Evolutionary conservation across 2,329 filamentous ascomycete genomes (phyloP).

Genomic region (Bipolaris zeicola): DNA sequence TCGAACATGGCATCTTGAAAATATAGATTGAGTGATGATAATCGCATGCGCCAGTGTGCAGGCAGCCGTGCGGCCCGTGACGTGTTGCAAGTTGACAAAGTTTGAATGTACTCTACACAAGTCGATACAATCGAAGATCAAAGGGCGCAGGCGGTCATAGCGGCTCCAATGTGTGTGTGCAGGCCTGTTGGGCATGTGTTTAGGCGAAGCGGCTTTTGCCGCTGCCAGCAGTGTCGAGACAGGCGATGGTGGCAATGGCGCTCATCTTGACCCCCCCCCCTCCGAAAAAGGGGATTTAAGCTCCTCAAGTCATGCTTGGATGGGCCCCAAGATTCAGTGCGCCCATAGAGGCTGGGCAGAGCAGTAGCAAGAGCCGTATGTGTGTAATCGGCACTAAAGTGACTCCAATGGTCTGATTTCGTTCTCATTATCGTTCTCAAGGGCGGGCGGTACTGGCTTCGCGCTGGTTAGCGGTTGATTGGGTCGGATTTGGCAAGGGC

Average conservation of each 20-base stretch:
- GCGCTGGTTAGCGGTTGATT: constrained; percentile 1
- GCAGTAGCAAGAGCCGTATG: not conserved
- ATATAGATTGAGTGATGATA: constrained; percentile 19
- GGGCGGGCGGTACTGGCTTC: constrained; percentile 2
- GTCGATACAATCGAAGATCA: not conserved
- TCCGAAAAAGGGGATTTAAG: not conserved
- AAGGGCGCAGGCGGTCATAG: not conserved
- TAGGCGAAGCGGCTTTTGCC: constrained; percentile 35
- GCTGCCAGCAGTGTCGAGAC: constrained; percentile 18
- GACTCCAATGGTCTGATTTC: not conserved
- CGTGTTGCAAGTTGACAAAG: constrained; percentile 8
- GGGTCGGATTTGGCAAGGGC: not conserved
- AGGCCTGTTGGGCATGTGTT: constrained; percentile 10
- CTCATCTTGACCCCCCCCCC: not conserved
- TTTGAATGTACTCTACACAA: constrained; percentile 8
- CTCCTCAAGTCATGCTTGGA: not conserved
- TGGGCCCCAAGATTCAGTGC: not conserved
- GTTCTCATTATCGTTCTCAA: not conserved
- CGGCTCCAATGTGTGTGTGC: not conserved
- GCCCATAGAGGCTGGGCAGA: not conserved
- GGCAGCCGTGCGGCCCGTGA: constrained; percentile 28
- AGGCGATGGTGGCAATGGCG: not conserved
- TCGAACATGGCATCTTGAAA: constrained; percentile 11
- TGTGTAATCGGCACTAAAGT: not conserved
- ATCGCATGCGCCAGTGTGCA: constrained; percentile 21